Evolutionary conservation across 306 rosid genomes (phyloP).

Genomic region (Aeschynomene evenia): DNA sequence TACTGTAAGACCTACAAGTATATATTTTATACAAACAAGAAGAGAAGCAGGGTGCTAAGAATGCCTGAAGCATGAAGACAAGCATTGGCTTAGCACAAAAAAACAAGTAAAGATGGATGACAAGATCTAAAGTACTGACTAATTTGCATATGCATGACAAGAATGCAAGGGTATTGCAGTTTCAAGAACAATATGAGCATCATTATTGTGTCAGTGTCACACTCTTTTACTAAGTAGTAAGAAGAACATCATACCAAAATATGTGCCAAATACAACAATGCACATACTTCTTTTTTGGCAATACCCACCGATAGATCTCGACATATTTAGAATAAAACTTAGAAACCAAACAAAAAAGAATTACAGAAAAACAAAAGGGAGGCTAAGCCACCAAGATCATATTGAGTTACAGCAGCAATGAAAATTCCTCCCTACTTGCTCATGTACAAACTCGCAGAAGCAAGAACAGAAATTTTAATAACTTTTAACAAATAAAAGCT

Average conservation of each 20-base stretch:
- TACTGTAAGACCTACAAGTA: neutral
- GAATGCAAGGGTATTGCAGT: neutral
- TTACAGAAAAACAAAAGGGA: neutral
- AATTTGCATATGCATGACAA: neutral
- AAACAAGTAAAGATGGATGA: neutral
- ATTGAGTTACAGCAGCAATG: too few species aligned
- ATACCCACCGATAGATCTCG: neutral
- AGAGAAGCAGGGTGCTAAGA: neutral
- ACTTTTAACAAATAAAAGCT: neutral
- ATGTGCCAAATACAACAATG: neutral
- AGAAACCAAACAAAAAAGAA: neutral
- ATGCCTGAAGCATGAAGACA: neutral
- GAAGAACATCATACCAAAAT: neutral
- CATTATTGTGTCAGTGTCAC: neutral
- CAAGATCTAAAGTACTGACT: neutral
- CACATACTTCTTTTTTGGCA: neutral
- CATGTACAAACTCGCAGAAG: neutral
- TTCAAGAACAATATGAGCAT: neutral
- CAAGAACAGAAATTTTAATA: neutral
- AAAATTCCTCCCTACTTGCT: neutral
- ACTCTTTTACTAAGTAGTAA: neutral
- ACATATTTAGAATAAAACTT: slow-evolving; percentile 1
- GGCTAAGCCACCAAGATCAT: neutral
- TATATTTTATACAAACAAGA: neutral
- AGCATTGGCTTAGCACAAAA: neutral